A percentile compares a stretch with the other conserved stretches of the same genome.
Evolutionary conservation across 1,139 yeast species (phyloP).

Genomic region (Sugiyamaella pinicola): DNA sequence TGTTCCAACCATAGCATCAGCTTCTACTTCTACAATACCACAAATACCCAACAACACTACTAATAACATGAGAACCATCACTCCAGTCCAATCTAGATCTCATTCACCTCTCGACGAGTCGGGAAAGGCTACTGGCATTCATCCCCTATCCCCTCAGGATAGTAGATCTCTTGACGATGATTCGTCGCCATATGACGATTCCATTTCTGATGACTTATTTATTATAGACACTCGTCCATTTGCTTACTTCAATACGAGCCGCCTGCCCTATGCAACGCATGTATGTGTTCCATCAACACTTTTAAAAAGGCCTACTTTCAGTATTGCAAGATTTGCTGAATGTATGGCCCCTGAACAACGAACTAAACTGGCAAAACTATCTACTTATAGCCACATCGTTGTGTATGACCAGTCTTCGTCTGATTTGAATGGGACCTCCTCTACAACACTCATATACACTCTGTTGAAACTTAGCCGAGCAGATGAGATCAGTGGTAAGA

Average conservation of each 20-base stretch:
- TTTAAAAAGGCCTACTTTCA: slow-evolving; percentile 66
- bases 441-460: slow-evolving; percentile 42
- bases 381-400: slow-evolving; percentile 44
- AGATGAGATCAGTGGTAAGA: slow-evolving; percentile 33
- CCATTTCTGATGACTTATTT: slow-evolving; percentile 9
- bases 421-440: slow-evolving; percentile 44
- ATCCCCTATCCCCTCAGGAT: neutral
- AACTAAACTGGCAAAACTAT: slow-evolving; percentile 34
- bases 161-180: neutral
- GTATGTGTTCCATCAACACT: slow-evolving; percentile 79
- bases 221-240: slow-evolving; percentile 72
- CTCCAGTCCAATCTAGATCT: neutral
- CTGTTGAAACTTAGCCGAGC: slow-evolving; percentile 52
- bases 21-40: neutral
- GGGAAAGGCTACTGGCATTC: neutral
- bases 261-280: slow-evolving; percentile 60
- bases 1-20: neutral
- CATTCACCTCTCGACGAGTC: neutral
- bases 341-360: slow-evolving; percentile 52
- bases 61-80: neutral
- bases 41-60: neutral
- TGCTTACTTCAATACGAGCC: slow-evolving; percentile 57
- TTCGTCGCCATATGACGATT: neutral
- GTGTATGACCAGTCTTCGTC: slow-evolving; percentile 53
- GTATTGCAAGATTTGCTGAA: slow-evolving; percentile 56